phyloP scores from a whole-genome alignment of 225 moss, liverwort and hornwort genomes.

The Pseudoscleropodium purum region DNA sequence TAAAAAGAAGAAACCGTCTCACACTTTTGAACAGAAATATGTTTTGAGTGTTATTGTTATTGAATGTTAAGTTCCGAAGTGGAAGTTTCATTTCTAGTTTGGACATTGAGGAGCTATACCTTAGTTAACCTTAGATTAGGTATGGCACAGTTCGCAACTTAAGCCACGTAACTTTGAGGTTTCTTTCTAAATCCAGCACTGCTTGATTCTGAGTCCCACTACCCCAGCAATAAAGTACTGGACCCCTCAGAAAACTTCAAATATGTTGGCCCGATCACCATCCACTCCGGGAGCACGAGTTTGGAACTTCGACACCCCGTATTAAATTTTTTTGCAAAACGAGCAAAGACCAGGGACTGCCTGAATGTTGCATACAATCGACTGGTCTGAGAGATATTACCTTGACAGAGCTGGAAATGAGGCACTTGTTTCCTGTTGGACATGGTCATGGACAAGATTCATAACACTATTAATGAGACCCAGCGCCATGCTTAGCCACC shows the following conservation, averaged over 20 bases:
- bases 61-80: neutral
- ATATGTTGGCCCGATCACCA: neutral
- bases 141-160: neutral
- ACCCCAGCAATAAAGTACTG: neutral
- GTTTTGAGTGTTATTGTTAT: neutral
- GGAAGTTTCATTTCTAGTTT: neutral
- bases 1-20: neutral
- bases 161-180: neutral
- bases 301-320: neutral
- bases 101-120: neutral
- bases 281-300: neutral
- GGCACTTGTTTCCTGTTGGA: neutral
- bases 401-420: neutral
- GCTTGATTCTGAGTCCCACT: neutral
- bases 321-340: neutral
- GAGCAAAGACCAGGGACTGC: neutral
- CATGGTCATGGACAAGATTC: neutral
- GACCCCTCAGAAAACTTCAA: neutral
- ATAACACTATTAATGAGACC: neutral
- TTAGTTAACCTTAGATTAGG: neutral
- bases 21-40: neutral
- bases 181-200: neutral
- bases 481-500: conserved; percentile 16
- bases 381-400: neutral
- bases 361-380: neutral